phyloP scores from a whole-genome alignment of 495 filamentous ascomycete species.

The Tuber aestivum region DNA sequence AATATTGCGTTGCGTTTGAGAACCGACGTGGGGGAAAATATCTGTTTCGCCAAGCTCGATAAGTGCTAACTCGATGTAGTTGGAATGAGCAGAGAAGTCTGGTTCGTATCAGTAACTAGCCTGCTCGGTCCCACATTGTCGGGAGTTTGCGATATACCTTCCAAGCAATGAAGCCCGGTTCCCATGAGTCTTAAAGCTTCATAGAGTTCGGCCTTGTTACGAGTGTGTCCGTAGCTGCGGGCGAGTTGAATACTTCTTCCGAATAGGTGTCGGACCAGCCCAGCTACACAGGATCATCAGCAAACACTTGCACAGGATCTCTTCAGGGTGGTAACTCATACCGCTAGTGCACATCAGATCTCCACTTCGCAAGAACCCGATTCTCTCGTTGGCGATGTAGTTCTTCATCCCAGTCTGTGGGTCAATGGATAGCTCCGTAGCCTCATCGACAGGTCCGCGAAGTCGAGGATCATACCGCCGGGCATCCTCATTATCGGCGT shows the following conservation, averaged over 20 bases:
- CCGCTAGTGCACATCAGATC: constrained; percentile 36
- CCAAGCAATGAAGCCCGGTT: constrained; percentile 83
- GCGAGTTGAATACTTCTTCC: constrained; percentile 65
- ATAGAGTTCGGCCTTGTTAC: constrained; percentile 66
- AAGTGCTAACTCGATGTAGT: constrained; percentile 78
- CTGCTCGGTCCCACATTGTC: background rate
- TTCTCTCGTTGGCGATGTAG: constrained; percentile 78
- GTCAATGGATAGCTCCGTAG: constrained; percentile 70
- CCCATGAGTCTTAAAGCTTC: constrained; percentile 80
- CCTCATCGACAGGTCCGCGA: constrained; percentile 73
- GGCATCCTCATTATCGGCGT: constrained; percentile 79
- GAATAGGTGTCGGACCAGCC: constrained; percentile 66
- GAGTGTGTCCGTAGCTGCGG: constrained; percentile 57
- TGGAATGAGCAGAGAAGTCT: constrained; percentile 86
- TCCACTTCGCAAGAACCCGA: constrained; percentile 63
- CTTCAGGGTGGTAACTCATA: constrained; percentile 9
- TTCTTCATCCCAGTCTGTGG: constrained; percentile 76
- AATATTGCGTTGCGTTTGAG: constrained; percentile 59
- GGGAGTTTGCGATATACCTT: constrained; percentile 48
- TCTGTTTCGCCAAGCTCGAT: constrained; percentile 74
- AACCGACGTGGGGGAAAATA: constrained; percentile 80
- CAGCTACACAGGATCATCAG: constrained; percentile 45
- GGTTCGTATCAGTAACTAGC: background rate
- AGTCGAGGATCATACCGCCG: constrained; percentile 71
- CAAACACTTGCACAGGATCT: background rate